Conservation (phyloP, 2,329 filamentous ascomycete genomes). For the Penicillium sp. region DNA sequence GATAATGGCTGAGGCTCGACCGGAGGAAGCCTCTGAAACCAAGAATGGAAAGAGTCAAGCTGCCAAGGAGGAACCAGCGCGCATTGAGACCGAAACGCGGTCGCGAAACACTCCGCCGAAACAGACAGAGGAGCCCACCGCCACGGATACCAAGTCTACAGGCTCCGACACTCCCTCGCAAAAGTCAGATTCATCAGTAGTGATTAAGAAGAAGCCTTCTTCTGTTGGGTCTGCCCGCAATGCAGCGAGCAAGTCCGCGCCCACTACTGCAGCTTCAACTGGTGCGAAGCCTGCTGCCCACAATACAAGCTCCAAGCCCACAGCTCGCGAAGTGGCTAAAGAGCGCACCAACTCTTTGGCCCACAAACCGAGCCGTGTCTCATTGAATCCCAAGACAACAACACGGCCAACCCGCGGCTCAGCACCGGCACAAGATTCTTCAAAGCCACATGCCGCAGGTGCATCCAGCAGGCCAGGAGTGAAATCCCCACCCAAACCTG, state of each 20-base stretch:
- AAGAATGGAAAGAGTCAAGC: slow-evolving; percentile 3
- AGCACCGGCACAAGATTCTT: slow-evolving; percentile 27
- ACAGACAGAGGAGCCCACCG: slow-evolving; percentile 17
- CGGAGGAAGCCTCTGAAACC: slow-evolving; percentile 4
- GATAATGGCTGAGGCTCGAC: slow-evolving; percentile 8
- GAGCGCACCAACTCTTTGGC: slow-evolving; percentile 25
- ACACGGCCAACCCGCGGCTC: slow-evolving; percentile 27
- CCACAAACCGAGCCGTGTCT: slow-evolving; percentile 32
- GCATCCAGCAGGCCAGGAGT: slow-evolving; percentile 29
- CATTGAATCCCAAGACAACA: slow-evolving; percentile 30
- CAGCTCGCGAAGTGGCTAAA: slow-evolving; percentile 32
- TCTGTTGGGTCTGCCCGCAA: slow-evolving; percentile 28
- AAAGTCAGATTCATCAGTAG: slow-evolving; percentile 22
- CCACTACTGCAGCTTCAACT: slow-evolving; percentile 8
- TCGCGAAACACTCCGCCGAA: slow-evolving; percentile 13
- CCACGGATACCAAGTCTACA: slow-evolving; percentile 3
- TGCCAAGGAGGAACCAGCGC: slow-evolving; percentile 10
- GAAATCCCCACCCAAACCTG: slow-evolving; percentile 40
- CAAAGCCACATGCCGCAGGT: slow-evolving; percentile 23
- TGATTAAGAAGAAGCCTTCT: slow-evolving; percentile 31
- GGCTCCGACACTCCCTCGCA: slow-evolving; percentile 9
- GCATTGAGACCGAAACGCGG: slow-evolving; percentile 1
- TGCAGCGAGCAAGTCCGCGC: slow-evolving; percentile 15
- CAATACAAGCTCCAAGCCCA: slow-evolving; percentile 17
- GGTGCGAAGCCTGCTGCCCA: slow-evolving; percentile 20